Evolutionary conservation across 2,329 filamentous ascomycete genomes (phyloP).

Genomic region (Fusarium cicatricum): DNA sequence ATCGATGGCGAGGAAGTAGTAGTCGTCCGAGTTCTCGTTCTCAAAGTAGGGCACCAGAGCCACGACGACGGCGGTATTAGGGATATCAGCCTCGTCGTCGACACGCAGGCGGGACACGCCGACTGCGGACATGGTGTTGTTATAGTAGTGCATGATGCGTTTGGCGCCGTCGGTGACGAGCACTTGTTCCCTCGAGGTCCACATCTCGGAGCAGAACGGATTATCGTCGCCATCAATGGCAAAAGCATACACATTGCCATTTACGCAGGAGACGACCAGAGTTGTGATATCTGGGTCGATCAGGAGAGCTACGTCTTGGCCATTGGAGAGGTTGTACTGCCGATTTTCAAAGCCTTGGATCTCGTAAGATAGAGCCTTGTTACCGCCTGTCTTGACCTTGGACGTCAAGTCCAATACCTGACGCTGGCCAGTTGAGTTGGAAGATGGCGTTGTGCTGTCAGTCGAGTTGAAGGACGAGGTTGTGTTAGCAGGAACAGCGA

Average conservation of each 20-base stretch:
- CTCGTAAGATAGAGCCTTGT: background rate
- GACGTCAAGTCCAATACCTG: background rate
- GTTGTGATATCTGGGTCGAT: background rate
- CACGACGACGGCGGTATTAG: conserved; percentile 26
- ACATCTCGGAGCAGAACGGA: conserved; percentile 35
- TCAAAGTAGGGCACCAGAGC: conserved; percentile 23
- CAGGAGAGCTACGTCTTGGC: background rate
- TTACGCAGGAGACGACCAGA: conserved; percentile 40
- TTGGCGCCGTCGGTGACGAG: conserved; percentile 36
- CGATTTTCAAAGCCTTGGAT: background rate
- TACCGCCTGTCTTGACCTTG: background rate
- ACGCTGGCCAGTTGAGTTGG: background rate
- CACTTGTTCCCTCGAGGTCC: conserved; percentile 30
- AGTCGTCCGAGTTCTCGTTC: background rate
- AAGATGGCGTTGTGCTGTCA: background rate
- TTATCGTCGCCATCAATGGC: conserved; percentile 26
- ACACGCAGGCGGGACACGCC: conserved; percentile 45
- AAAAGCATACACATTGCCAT: conserved; percentile 47
- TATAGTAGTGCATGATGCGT: conserved; percentile 47
- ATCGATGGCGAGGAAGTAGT: background rate
- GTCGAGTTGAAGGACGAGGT: background rate
- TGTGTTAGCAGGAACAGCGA: background rate
- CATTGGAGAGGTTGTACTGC: background rate
- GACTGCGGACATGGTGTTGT: conserved; percentile 42
- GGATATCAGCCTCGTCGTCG: conserved; percentile 26